Base-by-base conservation (phyloP, 208 protist genomes). In the Acanthamoeba quina region DNA sequence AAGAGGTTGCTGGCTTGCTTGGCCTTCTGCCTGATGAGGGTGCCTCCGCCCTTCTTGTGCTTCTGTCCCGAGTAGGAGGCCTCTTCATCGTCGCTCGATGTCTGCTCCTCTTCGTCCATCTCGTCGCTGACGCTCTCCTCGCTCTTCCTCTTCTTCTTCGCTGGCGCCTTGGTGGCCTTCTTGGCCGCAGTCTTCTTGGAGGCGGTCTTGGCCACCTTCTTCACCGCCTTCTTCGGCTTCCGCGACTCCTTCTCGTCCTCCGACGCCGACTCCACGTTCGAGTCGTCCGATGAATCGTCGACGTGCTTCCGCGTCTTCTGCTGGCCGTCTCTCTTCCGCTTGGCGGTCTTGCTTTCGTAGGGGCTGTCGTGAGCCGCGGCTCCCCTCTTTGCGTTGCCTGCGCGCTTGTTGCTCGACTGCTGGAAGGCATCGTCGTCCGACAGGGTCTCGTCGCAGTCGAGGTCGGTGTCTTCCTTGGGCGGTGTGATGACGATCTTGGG, bases 71-170 rank as follows among this genome's bases (percentile, higher is more conserved):
- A 52, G 72, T 0, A 19, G 15, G 9, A 6, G 2, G 34, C 29
- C 72, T 64, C 78, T 21, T 86, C 78, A 3, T 86, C 78, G 5
- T 86, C 78, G 52, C 78, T 86, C 31, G 49, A 44, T 4, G 41
- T 52, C n/a, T 31, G 34, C 34, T 64, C 31, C 78, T 86, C 72
- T 19, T 82, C 72, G 7, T 64, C 31, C 78, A 56, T 37, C 72
- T 82, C 72, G n/a, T 82, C 78, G 52, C 78, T 86, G 34, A 86
- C 78, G 52, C 78, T 86, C 17, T 86, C 78, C 24, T 86, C 78
- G 52, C 78, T 86, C 78, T 86, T 86, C 15, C 49, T 34, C 49
- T 64, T 60, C 78, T 86, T 86, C 15, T 24, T 34, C 29, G 31
- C 78, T 10, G 78, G 41, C 1, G 49, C 78, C 52, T 86, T 86